Evolutionary conservation across 73 alveolate species (phyloP), one percentile per base, ranked within the genome.

Genomic region (Stentor coeruleus): DNA sequence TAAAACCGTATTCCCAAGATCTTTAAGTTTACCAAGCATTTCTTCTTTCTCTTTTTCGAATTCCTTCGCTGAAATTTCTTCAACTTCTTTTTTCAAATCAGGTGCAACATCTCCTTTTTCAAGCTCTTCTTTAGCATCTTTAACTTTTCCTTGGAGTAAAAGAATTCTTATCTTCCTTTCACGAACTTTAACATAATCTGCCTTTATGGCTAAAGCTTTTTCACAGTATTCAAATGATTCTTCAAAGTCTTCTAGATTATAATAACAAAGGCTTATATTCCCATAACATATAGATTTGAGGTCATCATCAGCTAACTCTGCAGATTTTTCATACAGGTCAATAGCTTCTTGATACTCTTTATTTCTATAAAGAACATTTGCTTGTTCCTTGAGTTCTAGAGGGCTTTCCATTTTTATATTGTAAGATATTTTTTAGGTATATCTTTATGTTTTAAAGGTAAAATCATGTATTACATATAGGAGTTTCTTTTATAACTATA

Each of bases 151-250:
- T 38, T 36, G 35, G 11, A 26, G 59, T 38, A 75, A 14, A 31
- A 39, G 66, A 38, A 75, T 38, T 38, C 35, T 40, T 35, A 75
- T 38, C 38, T 88, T 85, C 76, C 88, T 74, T 11, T 83, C 59
- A 14, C 76, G 73, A 36, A 88, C 91, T 41, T 87, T 87, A 15
- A 37, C 66, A 87, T 83, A 87, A 15, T 85, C 87, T 59, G 91
- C 87, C 59, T 87, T 85, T 11, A 76, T 72, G 73, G 76, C 84
- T 3, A 87, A 37, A 3, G 93, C 84, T 77, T 84, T 85, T 0
- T 86, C 36, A 11, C 81, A 42, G 76, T 59, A 80, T 3, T 87
- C 88, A 0, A 84, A 28, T 15, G 87, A 85, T 30, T 42, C 38
- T 30, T 85, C 84, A 33, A 60, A 57, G 40, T 85, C 88, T 20